phyloP scores from a whole-genome alignment of 768 basidiomycete genomes.

The Xerocomus spinulosus region DNA sequence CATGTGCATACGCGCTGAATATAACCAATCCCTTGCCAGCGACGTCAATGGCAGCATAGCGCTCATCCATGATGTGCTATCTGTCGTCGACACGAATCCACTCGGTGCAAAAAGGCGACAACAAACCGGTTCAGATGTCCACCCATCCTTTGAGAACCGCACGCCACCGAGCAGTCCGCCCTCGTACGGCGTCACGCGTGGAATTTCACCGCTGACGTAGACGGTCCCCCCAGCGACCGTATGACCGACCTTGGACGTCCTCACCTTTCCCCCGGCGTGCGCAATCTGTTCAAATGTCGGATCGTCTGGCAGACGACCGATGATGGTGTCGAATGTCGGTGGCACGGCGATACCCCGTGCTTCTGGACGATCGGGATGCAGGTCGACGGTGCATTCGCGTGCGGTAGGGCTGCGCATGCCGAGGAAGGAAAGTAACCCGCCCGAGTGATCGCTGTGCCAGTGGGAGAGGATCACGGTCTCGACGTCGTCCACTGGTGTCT shows the following conservation, averaged over 20 bases:
- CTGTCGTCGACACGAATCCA: neutral
- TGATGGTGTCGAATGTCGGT: slow-evolving; percentile 50
- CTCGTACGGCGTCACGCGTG: slow-evolving; percentile 65
- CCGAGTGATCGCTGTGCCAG: slow-evolving; percentile 77
- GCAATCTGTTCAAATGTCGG: slow-evolving; percentile 68
- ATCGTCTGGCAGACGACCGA: slow-evolving; percentile 60
- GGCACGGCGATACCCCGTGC: slow-evolving; percentile 72
- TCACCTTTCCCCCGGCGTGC: slow-evolving; percentile 49
- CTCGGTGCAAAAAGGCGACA: neutral
- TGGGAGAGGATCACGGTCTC: slow-evolving; percentile 67
- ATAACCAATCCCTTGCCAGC: slow-evolving; percentile 77
- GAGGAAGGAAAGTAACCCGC: slow-evolving; percentile 67
- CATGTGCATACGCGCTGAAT: slow-evolving; percentile 68
- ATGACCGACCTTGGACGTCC: slow-evolving; percentile 58
- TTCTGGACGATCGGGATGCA: slow-evolving; percentile 72
- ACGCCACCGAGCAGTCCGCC: slow-evolving; percentile 61
- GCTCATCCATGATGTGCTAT: slow-evolving; percentile 78
- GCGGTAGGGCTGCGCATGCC: slow-evolving; percentile 35
- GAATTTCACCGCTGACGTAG: slow-evolving; percentile 80
- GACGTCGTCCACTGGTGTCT: slow-evolving; percentile 49
- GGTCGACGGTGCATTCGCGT: slow-evolving; percentile 51
- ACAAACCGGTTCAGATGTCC: slow-evolving; percentile 55
- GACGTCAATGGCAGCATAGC: slow-evolving; percentile 74
- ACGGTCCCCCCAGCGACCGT: slow-evolving; percentile 56
- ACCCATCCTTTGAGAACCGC: slow-evolving; percentile 47